Percentiles rank a stretch among this genome's conserved stretches.
Evolutionary conservation across 1,139 yeast genomes (phyloP).

Genomic region (Arxiozyma heterogenica): DNA sequence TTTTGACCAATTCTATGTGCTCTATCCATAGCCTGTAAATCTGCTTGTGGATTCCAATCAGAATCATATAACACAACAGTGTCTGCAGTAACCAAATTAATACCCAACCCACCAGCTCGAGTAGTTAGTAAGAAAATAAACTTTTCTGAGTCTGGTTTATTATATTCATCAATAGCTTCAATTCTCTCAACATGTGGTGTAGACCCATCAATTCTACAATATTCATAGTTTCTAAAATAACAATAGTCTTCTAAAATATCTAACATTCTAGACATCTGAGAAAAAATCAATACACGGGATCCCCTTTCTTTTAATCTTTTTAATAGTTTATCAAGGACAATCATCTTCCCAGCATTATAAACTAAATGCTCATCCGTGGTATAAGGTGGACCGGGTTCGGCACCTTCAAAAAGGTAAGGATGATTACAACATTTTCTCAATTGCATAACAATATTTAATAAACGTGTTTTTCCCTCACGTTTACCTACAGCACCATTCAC

Average conservation of each 20-base stretch:
- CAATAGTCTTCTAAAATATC: slow-evolving; percentile 76
- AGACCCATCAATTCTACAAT: slow-evolving; percentile 75
- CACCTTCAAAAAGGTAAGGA: slow-evolving; percentile 76
- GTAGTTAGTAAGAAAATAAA: slow-evolving; percentile 67
- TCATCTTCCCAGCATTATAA: slow-evolving; percentile 62
- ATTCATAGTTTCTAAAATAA: slow-evolving; percentile 53
- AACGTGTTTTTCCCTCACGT: slow-evolving; percentile 63
- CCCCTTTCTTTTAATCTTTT: slow-evolving; percentile 58
- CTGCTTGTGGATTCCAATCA: slow-evolving; percentile 87
- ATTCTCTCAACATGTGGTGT: slow-evolving; percentile 72
- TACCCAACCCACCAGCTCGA: slow-evolving; percentile 84
- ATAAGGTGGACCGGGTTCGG: slow-evolving; percentile 81
- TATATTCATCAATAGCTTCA: slow-evolving; percentile 67
- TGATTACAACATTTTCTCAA: slow-evolving; percentile 76
- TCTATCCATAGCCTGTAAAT: slow-evolving; percentile 81
- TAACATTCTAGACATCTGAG: slow-evolving; percentile 74
- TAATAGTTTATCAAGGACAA: slow-evolving; percentile 58
- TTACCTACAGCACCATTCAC: slow-evolving; percentile 74
- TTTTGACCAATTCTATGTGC: slow-evolving; percentile 84
- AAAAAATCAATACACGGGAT: slow-evolving; percentile 64
- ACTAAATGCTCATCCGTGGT: slow-evolving; percentile 78
- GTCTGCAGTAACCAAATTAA: slow-evolving; percentile 69
- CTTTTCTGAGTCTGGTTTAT: slow-evolving; percentile 58
- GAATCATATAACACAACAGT: slow-evolving; percentile 66
- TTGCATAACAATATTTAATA: slow-evolving; percentile 75